Evolutionary conservation across 106 monocot genomes (phyloP), one percentile per base, ranked within the genome.

Genomic region (Dioscorea dumetorum): DNA sequence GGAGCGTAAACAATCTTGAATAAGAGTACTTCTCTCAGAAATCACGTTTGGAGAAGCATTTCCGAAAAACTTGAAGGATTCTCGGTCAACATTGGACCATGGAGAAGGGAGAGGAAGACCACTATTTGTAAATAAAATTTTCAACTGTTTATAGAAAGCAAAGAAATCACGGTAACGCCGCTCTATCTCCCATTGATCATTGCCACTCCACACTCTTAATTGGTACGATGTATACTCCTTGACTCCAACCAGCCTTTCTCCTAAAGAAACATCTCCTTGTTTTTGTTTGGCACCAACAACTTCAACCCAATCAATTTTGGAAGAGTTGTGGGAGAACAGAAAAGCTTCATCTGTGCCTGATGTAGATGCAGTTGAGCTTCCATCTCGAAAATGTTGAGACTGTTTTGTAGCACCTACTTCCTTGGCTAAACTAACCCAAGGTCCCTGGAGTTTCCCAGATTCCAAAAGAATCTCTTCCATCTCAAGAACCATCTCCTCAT

Each of bases 261-360:
- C 97, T 64, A 97, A 89, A 60, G 97, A 97, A 76, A 97, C 97
- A 78, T 97, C 86, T 70, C 97, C 97, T 54, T 76, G 87, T 67
- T 83, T 92, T 59, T 87, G 83, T 63, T 88, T 92, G 65, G 92
- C 84, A 12, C 89, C 97, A 23, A 97, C 70, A 33, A 92, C 77
- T 66, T 89, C 88, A 57, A 92, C 73, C 74, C 80, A 74, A 62
- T 92, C 82, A 68, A 97, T 89, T 63, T 72, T 89, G 7, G 49
- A 50, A 61, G 76, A 66, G 23, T 51, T 58, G 5, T 74, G 72
- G 32, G 60, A 48, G 64, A 62, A 51, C 12, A 72, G 66, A 66
- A 72, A 80, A 17, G 62, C 52, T 24, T 84, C 80, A 74, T 92
- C 81, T 17, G 74, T 77, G 49, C 75, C 82, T 58, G 97, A 89